These are phyloP conservation scores for Lagenidium giganteum DNA, from an alignment of 352 stramenopile genomes.

Conservation along the genomic window DNA sequence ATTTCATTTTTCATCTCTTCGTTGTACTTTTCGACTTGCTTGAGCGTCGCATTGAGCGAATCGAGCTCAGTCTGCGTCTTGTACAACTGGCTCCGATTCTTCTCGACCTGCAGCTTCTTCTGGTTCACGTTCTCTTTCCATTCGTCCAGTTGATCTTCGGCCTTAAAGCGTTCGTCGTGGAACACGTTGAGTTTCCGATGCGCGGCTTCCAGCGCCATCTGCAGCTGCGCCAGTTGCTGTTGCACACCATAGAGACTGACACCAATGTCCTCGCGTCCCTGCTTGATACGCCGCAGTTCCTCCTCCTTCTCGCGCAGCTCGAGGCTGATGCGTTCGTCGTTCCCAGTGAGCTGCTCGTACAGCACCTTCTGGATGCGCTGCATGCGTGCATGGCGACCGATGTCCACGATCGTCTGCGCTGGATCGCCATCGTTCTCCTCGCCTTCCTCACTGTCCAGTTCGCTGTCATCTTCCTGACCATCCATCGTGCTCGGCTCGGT, in stretches of 20 bases:
- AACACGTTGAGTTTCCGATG: constrained; percentile 64
- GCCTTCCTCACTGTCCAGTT: constrained; percentile 40
- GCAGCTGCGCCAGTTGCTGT: constrained; percentile 91
- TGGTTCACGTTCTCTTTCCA: constrained; percentile 51
- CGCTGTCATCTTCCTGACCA: constrained; percentile 31
- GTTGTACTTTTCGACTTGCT: constrained; percentile 92
- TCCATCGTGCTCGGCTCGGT: too few species aligned
- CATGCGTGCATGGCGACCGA: constrained; percentile 72
- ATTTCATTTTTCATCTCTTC: constrained; percentile 95
- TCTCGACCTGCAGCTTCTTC: constrained; percentile 63
- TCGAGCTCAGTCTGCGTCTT: constrained; percentile 89
- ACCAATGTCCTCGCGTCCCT: constrained; percentile 83
- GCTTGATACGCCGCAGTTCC: constrained; percentile 59
- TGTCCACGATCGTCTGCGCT: constrained; percentile 82
- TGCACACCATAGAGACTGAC: constrained; percentile 93
- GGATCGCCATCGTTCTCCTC: constrained; percentile 55
- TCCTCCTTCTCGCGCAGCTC: constrained; percentile 79
- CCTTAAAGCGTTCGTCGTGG: constrained; percentile 62
- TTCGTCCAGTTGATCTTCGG: constrained; percentile 70
- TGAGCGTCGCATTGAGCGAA: constrained; percentile 72
- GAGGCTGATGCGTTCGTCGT: constrained; percentile 63
- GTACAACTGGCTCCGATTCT: constrained; percentile 54
- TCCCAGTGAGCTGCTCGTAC: constrained; percentile 71
- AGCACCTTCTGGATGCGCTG: constrained; percentile 84
- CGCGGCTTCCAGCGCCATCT: constrained; percentile 84